Evolutionary conservation across 148 eudicot genomes (phyloP), one percentile per base, ranked within the genome.

Genomic region (Silene uniflora): DNA sequence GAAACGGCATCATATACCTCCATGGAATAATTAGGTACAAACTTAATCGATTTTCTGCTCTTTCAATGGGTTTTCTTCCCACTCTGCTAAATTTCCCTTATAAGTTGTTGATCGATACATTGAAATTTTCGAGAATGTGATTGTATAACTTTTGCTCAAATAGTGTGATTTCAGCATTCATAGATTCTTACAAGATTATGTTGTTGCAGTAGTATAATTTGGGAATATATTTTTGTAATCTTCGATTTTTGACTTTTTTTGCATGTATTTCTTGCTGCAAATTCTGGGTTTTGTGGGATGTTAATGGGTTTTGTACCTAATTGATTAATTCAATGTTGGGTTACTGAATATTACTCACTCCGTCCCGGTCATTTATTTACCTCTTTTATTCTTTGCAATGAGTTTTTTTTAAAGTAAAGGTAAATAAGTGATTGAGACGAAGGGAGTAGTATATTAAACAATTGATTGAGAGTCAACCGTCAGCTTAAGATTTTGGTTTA

Each of bases 241-340:
- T 66, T 32, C 23, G 8, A 39, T 39, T 7, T 23, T 52, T 22
- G 18, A 23, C 22, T 23, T 23, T 52, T 23, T 6, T 35, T 7
- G 70, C 49, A 67, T 67, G 70, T 39, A 49, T 25, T 71, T 23
- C 1, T 54, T 71, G n/a, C 73, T 52, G 62, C 7, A 21, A 54
- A 23, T 54, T 52, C 62, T 71, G 62, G 42, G 73, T 55, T 71
- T 54, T 27, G 21, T 23, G 73, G 73, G 23, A 6, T 62, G 39
- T 44, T 18, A 58, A 14, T 72, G 18, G n/a, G 11, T 1, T 27
- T 27, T 42, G 52, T 12, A 39, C 71, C 71, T 16, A 4, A 25
- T 67, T 39, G 6, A 18, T 18, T 7, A 17, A 4, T 25, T 27
- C 18, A 4, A 3, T 59, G 67, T 10, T 71, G 0, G 7, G 13